Base-by-base conservation (phyloP, 495 filamentous ascomycete genomes). In the Penicillium subrubescens region DNA sequence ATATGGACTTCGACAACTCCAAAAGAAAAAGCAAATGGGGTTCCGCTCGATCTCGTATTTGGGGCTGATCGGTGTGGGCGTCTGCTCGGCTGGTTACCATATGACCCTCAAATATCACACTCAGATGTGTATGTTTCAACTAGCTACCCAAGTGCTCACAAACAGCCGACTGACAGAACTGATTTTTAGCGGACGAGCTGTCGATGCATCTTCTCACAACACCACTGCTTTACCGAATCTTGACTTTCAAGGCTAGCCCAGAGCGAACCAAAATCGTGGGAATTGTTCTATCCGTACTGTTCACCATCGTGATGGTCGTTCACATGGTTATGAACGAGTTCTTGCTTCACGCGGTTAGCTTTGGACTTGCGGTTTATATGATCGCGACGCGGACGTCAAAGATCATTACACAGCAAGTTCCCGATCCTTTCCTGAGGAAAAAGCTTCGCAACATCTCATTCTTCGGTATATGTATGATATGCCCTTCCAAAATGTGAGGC, bases 161-260 rank as follows among this genome's bases (percentile, higher is more conserved):
- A n/a, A 54, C 5, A 17, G 29, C n/a, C 44, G 29, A 39, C 43
- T 56, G 31, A 59, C 10, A 8, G 7, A 0, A 37, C 21, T 34
- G 11, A 12, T 37, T 10, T 39, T 37, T 35, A 76, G 72, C 72
- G 65, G 74, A 77, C 55, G 74, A 77, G 51, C 55, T 77, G 15
- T 75, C 74, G 1, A 77, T 77, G 74, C 74, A 74, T 57, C 67
- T 77, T 23, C 64, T 74, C n/a, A 77, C 74, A 6, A 77, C 74
- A 0, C 74, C 74, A 0, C 68, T 77, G 12, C 53, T 77, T 4
- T 73, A 72, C 57, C 72, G 72, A 6, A 64, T 77, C 37, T 59
- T 77, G 10, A 71, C 68, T 33, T 74, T 72, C 48, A 66, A 72
- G 44, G 64, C 62, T 17, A 70, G 23, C 37, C 63, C 65, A 7